Evolutionary conservation across 2,329 filamentous ascomycete genomes (phyloP), one percentile per base, ranked within the genome.

Genomic region (Xylaria sp.): DNA sequence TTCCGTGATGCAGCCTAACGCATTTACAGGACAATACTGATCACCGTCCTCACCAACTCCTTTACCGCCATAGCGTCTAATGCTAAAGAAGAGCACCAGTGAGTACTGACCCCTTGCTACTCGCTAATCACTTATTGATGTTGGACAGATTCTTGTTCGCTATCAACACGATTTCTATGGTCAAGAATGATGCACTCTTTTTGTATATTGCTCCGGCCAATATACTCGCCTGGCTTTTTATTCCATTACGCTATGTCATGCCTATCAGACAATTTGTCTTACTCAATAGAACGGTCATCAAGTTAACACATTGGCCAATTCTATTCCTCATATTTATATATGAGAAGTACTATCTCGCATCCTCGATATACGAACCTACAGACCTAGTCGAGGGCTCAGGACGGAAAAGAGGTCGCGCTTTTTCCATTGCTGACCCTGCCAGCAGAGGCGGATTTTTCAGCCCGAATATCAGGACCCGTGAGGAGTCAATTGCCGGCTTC

Each of bases 151-250:
- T 97, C 74, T 79, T 97, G 2, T 97, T 98, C 73, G 94, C 94
- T 0, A 93, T 98, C 75, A 98, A 97, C 74, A 96, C 94, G 4
- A 96, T 97, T 52, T 96, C 92, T 4, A 96, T 97, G 92, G 94
- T 97, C 68, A 98, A 97, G 77, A 97, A 95, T n/a, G 94, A 98
- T 75, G 91, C 93, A 0, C 81, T 97, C 0, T 98, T 98, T 80
- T 96, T 92, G 3, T 97, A 97, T 74, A 87, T 97, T 64, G 91
- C 94, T 1, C 94, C 94, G 0, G 90, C 91, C 14, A 98, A 98
- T 73, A 90, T 97, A 31, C 85, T 97, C 66, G 94, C 92, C 1
- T 98, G 94, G 94, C 74, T 94, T 0, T 81, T 97, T 28, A 93
- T 93, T 71, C 94, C 94, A 0, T 76, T 96, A 46, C 86, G 94